Conservation (phyloP, 2,329 filamentous ascomycete genomes). For the Aureobasidium vineae region DNA sequence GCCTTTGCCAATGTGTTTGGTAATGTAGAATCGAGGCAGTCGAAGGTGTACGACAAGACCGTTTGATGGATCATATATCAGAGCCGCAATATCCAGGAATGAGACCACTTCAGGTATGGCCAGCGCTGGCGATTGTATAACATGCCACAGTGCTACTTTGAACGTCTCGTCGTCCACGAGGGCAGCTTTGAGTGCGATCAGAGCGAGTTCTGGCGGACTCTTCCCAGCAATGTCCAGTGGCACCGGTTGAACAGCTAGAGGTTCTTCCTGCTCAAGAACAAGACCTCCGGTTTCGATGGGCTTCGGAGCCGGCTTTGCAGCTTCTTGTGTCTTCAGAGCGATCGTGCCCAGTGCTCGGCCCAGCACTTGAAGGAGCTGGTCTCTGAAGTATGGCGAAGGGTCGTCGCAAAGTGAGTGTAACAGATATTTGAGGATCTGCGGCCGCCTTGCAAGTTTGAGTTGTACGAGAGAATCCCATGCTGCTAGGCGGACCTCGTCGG, state of each 20-base stretch:
- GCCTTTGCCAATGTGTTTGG: constrained; percentile 54
- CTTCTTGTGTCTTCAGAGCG: constrained; percentile 54
- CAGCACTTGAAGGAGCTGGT: constrained; percentile 53
- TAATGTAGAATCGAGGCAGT: constrained; percentile 58
- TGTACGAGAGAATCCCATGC: constrained; percentile 60
- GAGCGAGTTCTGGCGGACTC: constrained; percentile 55
- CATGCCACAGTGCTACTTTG: constrained; percentile 56
- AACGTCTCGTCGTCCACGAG: constrained; percentile 51
- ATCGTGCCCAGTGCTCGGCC: constrained; percentile 57
- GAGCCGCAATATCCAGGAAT: constrained; percentile 56
- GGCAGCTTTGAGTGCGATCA: constrained; percentile 56
- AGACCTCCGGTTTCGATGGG: constrained; percentile 46
- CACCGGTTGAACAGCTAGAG: constrained; percentile 48
- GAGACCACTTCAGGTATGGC: constrained; percentile 55
- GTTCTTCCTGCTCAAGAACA: constrained; percentile 58
- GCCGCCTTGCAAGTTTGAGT: constrained; percentile 53
- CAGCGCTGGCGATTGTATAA: constrained; percentile 52
- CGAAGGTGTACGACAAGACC: constrained; percentile 51
- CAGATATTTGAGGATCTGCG: constrained; percentile 56
- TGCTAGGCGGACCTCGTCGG: constrained; percentile 58
- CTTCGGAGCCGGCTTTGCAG: constrained; percentile 35
- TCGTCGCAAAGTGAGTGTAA: constrained; percentile 58
- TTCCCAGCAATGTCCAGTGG: constrained; percentile 55
- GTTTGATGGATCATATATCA: constrained; percentile 56
- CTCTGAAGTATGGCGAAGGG: constrained; percentile 57